Percentiles rank a stretch among this genome's conserved stretches.
These are phyloP conservation scores for Coniochaeta sp. DNA, from an alignment of 2,329 filamentous ascomycete species.

Conservation along the genomic window DNA sequence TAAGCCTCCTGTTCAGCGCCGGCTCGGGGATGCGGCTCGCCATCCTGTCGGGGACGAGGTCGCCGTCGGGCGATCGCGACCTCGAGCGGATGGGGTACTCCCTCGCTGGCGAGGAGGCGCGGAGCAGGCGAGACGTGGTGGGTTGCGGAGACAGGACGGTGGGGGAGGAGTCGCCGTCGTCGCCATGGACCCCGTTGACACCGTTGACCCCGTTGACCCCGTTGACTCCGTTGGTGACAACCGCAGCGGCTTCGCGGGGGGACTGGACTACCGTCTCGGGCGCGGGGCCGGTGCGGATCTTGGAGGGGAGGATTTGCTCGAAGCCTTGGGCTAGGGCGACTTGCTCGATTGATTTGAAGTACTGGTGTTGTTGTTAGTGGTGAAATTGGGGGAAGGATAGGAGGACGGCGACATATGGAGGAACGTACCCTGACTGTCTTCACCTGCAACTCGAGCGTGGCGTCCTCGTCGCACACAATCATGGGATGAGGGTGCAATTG, in stretches of 20 bases:
- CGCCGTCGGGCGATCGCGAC: conserved; percentile 50
- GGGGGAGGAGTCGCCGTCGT: conserved; percentile 33
- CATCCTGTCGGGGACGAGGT: conserved; percentile 57
- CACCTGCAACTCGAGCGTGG: conserved; percentile 56
- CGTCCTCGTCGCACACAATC: conserved; percentile 70
- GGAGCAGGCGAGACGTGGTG: conserved; percentile 46
- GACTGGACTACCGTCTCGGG: conserved; percentile 20
- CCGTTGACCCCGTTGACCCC: conserved; percentile 37
- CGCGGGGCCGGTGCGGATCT: conserved; percentile 45
- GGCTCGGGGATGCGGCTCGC: conserved; percentile 48
- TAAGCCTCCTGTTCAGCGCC: conserved; percentile 33
- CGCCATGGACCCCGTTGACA: no score
- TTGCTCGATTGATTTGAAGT: conserved; percentile 56
- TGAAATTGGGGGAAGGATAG: not conserved
- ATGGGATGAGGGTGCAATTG: conserved; percentile 68
- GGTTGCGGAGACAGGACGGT: conserved; percentile 48
- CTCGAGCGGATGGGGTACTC: conserved; percentile 45
- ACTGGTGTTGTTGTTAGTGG: conserved; percentile 23
- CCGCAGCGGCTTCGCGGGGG: conserved; percentile 18
- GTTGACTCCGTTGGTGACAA: no score
- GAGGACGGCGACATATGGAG: no score
- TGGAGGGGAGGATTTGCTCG: conserved; percentile 41
- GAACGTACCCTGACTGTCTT: conserved; percentile 54
- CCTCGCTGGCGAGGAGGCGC: conserved; percentile 45
- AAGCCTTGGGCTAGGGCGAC: conserved; percentile 39